phyloP scores from a whole-genome alignment of 2,329 filamentous ascomycete species.

The Fusarium setosum region DNA sequence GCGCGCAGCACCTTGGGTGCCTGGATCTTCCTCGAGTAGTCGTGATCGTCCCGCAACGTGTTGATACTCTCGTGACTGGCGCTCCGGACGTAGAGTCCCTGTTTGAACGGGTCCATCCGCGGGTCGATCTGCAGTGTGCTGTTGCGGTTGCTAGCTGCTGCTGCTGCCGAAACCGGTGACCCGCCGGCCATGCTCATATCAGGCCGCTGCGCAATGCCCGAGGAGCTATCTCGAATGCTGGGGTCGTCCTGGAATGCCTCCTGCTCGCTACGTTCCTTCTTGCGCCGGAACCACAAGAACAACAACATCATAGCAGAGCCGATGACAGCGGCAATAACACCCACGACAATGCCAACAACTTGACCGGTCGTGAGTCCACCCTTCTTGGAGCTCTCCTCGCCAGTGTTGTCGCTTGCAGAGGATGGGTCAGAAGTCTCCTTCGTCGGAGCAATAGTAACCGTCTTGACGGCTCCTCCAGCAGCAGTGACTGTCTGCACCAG shows the following conservation, averaged over 20 bases:
- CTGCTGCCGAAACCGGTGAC: slow-evolving; percentile 47
- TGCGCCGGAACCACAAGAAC: slow-evolving; percentile 59
- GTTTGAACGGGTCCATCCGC: slow-evolving; percentile 70
- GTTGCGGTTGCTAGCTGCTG: slow-evolving; percentile 59
- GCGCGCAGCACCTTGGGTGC: slow-evolving; percentile 69
- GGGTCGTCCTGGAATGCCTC: slow-evolving; percentile 57
- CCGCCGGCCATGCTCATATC: slow-evolving; percentile 53
- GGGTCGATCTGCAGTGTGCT: slow-evolving; percentile 70
- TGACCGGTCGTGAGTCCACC: slow-evolving; percentile 56
- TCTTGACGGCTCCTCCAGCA: slow-evolving; percentile 63
- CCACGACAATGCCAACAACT: slow-evolving; percentile 65
- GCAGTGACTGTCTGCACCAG: slow-evolving; percentile 65
- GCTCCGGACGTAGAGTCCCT: slow-evolving; percentile 66
- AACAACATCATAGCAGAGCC: slow-evolving; percentile 50
- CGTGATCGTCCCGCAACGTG: slow-evolving; percentile 72
- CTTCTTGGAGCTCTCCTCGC: slow-evolving; percentile 27
- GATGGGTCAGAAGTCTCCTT: slow-evolving; percentile 27
- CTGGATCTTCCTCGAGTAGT: slow-evolving; percentile 72
- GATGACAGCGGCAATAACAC: slow-evolving; percentile 58
- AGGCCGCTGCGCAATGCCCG: slow-evolving; percentile 58
- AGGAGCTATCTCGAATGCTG: slow-evolving; percentile 63
- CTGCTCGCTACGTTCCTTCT: slow-evolving; percentile 56
- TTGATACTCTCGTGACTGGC: slow-evolving; percentile 73
- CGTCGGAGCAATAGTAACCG: slow-evolving; percentile 65
- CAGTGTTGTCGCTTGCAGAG: slow-evolving; percentile 32